Evolutionary conservation across 2,329 filamentous ascomycete genomes (phyloP).

Genomic region (Aspergillus bombycis): DNA sequence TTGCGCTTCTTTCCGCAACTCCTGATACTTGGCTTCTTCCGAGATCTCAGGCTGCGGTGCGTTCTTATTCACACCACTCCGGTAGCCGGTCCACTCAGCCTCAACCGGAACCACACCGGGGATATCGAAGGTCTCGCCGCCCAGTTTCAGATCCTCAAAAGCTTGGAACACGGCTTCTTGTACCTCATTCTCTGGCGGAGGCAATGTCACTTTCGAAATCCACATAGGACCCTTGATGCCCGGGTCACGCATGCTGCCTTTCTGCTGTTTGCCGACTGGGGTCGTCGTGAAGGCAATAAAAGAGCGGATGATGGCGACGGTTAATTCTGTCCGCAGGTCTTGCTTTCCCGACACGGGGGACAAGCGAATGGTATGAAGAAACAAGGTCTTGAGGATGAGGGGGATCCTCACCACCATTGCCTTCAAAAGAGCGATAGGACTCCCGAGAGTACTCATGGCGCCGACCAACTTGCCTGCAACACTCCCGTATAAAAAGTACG

Average conservation of each 20-base stretch:
- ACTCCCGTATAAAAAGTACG: neutral
- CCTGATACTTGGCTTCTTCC: slow-evolving; percentile 47
- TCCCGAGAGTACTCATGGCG: slow-evolving; percentile 30
- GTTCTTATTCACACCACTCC: slow-evolving; percentile 42
- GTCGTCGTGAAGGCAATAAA: slow-evolving; percentile 55
- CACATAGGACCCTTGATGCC: slow-evolving; percentile 79
- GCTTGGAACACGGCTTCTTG: slow-evolving; percentile 42
- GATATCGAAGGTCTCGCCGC: slow-evolving; percentile 41
- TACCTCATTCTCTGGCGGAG: slow-evolving; percentile 55
- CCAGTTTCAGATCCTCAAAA: slow-evolving; percentile 43
- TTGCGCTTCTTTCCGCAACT: slow-evolving; percentile 42
- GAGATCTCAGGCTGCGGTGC: slow-evolving; percentile 44
- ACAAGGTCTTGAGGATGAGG: slow-evolving; percentile 45
- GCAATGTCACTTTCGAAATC: slow-evolving; percentile 72
- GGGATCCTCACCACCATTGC: slow-evolving; percentile 44
- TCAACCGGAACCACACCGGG: slow-evolving; percentile 43
- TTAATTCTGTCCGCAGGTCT: slow-evolving; percentile 75
- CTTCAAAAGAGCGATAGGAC: slow-evolving; percentile 36
- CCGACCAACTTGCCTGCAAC: neutral
- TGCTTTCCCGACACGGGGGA: slow-evolving; percentile 75
- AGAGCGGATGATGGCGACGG: slow-evolving; percentile 70
- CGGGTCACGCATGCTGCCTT: slow-evolving; percentile 62
- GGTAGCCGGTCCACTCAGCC: slow-evolving; percentile 51
- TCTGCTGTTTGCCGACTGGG: slow-evolving; percentile 66
- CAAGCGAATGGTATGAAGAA: slow-evolving; percentile 58